phyloP scores from a whole-genome alignment of 371 early-diverging fungal genomes.

The Apophysomyces variabilis region DNA sequence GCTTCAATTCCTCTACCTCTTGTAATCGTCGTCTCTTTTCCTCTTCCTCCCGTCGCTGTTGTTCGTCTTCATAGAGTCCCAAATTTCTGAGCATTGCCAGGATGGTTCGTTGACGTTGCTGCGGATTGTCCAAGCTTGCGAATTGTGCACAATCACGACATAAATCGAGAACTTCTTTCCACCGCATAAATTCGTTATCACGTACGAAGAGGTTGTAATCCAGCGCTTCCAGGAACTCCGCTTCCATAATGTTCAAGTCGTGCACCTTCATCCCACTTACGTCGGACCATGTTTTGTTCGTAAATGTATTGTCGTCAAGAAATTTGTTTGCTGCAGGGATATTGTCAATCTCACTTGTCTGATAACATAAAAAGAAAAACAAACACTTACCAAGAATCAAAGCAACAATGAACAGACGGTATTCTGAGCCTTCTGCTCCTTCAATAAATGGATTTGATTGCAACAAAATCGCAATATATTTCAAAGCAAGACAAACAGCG shows the following conservation, averaged over 20 bases:
- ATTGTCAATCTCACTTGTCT: no score
- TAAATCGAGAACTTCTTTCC: constrained; percentile 36
- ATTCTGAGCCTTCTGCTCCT: constrained; percentile 77
- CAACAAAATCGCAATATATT: constrained; percentile 63
- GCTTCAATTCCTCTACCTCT: constrained; percentile 17
- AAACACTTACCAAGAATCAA: constrained; percentile 61
- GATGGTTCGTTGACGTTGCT: constrained; percentile 30
- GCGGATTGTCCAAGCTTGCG: constrained; percentile 21
- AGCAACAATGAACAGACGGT: constrained; percentile 78
- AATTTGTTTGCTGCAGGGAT: constrained; percentile 61
- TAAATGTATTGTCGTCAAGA: constrained; percentile 71
- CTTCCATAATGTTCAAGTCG: constrained; percentile 73
- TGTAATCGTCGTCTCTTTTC: constrained; percentile 14
- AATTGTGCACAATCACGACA: constrained; percentile 28
- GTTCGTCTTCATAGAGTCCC: constrained; percentile 26
- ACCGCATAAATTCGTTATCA: constrained; percentile 54
- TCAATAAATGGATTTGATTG: constrained; percentile 63
- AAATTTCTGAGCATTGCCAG: constrained; percentile 24
- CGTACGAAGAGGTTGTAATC: constrained; percentile 65
- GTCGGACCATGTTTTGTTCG: constrained; percentile 75
- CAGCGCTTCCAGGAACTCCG: constrained; percentile 67
- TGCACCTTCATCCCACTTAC: constrained; percentile 68
- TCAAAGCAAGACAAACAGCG: constrained; percentile 59
- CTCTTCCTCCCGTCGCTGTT: constrained; percentile 15
- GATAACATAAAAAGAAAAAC: no score